Percentiles rank a stretch among this genome's conserved stretches.
Evolutionary conservation across 371 early-diverging fungal species (phyloP).

Genomic region (Dinochytrium kinnereticum): DNA sequence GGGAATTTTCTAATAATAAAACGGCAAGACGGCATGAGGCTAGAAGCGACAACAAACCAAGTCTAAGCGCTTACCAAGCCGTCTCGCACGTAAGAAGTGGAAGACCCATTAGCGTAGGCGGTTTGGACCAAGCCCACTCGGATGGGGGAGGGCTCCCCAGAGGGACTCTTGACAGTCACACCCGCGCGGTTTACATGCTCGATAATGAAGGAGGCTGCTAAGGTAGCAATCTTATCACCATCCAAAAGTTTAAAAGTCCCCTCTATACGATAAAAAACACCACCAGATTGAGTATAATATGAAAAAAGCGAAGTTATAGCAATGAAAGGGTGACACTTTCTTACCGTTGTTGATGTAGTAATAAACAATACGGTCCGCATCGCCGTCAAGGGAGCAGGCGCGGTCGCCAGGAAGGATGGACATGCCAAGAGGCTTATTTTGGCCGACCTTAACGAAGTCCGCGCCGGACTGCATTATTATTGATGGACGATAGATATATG

Average conservation of each 20-base stretch:
- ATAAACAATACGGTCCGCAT: conserved; percentile 98
- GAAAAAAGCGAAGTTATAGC: conserved; percentile 1
- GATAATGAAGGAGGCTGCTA: conserved; percentile 91
- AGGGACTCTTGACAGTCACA: conserved; percentile 59
- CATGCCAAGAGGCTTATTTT: conserved; percentile 78
- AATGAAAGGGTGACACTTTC: not conserved
- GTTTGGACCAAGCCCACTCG: conserved; percentile 97
- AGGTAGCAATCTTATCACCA: conserved; percentile 97
- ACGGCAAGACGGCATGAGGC: not conserved
- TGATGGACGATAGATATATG: too few species aligned
- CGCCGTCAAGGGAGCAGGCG: conserved; percentile 96
- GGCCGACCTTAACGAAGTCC: conserved; percentile 94
- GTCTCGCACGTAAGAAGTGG: conserved; percentile 88
- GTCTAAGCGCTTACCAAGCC: conserved; percentile 64
- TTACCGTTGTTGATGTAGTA: conserved; percentile 81
- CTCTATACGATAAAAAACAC: too few species aligned
- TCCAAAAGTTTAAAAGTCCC: conserved; percentile 88
- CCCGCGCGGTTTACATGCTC: conserved; percentile 82
- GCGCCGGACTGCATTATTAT: conserved; percentile 99
- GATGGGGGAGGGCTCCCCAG: conserved; percentile 37
- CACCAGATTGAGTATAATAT: too few species aligned
- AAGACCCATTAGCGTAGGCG: conserved; percentile 98
- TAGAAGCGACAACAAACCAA: not conserved
- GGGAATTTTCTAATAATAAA: conserved; percentile 72
- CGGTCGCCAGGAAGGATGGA: conserved; percentile 68